Evolutionary conservation across 78 protist species (phyloP).

Genomic region (Trichosphaerium sp.): DNA sequence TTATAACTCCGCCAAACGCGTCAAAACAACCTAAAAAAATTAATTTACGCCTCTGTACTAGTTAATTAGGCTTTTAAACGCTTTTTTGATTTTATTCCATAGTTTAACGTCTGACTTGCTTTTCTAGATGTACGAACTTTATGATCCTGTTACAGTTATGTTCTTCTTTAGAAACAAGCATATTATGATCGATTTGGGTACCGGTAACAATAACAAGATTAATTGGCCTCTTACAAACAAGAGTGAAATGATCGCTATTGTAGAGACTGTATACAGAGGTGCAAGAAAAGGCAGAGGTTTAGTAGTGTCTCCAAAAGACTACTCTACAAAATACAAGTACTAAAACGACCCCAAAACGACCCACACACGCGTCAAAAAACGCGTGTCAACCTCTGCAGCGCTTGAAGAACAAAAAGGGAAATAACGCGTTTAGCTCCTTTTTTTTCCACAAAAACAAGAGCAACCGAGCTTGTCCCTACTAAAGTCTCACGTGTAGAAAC

Average conservation of each 20-base stretch:
- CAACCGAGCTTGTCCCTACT: too few relatives aligned
- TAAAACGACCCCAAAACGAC: conserved; percentile 7
- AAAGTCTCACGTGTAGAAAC: too few relatives aligned
- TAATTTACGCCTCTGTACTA: too few relatives aligned
- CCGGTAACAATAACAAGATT: conserved; percentile 99
- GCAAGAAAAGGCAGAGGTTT: conserved; percentile 92
- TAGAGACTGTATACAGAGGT: conserved; percentile 84
- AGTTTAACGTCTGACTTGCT: too few relatives aligned
- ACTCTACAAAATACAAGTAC: conserved; percentile 83
- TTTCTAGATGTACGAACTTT: conserved; percentile 99
- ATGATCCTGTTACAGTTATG: conserved; percentile 95
- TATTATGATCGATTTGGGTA: conserved; percentile 94
- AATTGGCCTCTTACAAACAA: conserved; percentile 79
- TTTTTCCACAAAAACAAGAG: too few relatives aligned
- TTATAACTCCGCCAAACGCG: too few relatives aligned
- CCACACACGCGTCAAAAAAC: not conserved
- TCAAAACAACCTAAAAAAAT: too few relatives aligned
- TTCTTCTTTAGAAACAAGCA: conserved; percentile 95
- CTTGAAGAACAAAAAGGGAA: too few relatives aligned
- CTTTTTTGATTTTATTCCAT: too few relatives aligned
- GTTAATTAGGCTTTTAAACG: too few relatives aligned
- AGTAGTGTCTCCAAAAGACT: conserved; percentile 90
- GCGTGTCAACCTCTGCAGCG: too few relatives aligned
- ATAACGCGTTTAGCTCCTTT: too few relatives aligned
- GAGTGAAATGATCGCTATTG: conserved; percentile 84